Evolutionary conservation across 2,329 filamentous ascomycete genomes (phyloP).

Genomic region (Aspergillus fischeri): DNA sequence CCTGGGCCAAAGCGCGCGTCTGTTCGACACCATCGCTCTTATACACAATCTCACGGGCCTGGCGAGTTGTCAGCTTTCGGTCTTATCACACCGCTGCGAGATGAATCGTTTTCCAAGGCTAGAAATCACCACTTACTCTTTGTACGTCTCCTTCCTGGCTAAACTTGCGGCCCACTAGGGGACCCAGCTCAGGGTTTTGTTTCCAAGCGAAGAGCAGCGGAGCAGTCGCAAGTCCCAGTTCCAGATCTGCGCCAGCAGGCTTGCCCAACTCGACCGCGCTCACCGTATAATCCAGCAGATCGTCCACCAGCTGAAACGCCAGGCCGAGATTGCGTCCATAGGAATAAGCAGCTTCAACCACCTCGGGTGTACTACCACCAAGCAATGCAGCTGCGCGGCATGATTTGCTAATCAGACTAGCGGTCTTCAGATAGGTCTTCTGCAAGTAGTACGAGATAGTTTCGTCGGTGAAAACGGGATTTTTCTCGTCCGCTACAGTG

Average conservation of each 20-base stretch:
- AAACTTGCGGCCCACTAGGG: constrained; percentile 90
- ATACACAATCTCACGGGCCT: constrained; percentile 84
- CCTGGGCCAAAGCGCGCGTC: constrained; percentile 82
- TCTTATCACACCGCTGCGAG: neutral
- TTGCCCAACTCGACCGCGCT: constrained; percentile 84
- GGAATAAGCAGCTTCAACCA: constrained; percentile 84
- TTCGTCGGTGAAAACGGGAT: constrained; percentile 81
- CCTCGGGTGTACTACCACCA: constrained; percentile 68
- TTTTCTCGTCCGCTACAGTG: constrained; percentile 79
- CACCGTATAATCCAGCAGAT: constrained; percentile 95
- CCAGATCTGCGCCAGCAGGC: constrained; percentile 87
- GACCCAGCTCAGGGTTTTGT: constrained; percentile 75
- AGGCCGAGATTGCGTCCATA: constrained; percentile 93
- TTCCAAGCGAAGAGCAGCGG: constrained; percentile 96
- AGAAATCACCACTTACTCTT: constrained; percentile 56
- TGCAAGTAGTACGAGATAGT: constrained; percentile 90
- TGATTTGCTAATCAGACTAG: constrained; percentile 91
- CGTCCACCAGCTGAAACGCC: constrained; percentile 95
- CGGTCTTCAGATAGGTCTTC: constrained; percentile 97
- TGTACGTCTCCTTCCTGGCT: constrained; percentile 75
- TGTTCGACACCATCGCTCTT: constrained; percentile 85
- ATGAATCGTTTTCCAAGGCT: neutral
- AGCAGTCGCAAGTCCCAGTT: constrained; percentile 88
- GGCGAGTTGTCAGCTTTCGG: neutral
- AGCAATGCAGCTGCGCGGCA: constrained; percentile 86